phyloP scores from a whole-genome alignment of 176 grass and related monocot genomes.

The Ananas comosus region DNA sequence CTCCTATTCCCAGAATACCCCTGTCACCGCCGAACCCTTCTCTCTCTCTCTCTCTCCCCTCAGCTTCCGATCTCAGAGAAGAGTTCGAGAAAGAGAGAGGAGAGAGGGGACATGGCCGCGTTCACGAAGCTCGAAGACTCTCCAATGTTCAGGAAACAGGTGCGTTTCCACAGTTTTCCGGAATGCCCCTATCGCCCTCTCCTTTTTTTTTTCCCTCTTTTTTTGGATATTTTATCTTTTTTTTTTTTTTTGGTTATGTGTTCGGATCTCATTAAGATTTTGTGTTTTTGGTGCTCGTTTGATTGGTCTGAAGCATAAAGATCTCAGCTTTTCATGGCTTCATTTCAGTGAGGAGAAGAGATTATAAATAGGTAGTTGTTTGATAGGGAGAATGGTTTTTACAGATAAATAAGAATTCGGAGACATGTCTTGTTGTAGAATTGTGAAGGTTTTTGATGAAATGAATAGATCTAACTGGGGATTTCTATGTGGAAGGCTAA shows the following conservation, averaged over 20 bases:
- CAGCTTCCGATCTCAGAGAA: background rate
- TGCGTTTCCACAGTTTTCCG: conserved; percentile 4
- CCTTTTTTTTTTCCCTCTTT: background rate
- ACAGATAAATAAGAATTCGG: background rate
- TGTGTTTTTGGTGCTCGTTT: background rate
- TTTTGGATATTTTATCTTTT: background rate
- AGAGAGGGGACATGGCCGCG: conserved; percentile 41
- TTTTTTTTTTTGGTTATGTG: background rate
- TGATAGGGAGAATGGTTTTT: background rate
- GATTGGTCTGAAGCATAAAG: conserved; percentile 11
- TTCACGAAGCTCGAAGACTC: conserved; percentile 97
- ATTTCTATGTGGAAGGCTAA: background rate
- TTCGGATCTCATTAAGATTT: conserved; percentile 15
- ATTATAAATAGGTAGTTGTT: background rate
- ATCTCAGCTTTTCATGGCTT: background rate
- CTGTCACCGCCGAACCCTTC: conserved; percentile 2
- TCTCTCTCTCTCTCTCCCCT: conserved; percentile 4
- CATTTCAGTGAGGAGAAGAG: background rate
- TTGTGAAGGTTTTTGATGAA: background rate
- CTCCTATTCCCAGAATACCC: background rate
- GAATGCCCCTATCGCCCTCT: background rate
- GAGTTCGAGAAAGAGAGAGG: conserved; percentile 16
- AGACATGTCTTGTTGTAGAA: background rate
- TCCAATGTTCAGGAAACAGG: conserved; percentile 99
- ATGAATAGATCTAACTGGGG: background rate